Evolutionary conservation across 306 rosid genomes (phyloP).

Genomic region (Acacia confusa): DNA sequence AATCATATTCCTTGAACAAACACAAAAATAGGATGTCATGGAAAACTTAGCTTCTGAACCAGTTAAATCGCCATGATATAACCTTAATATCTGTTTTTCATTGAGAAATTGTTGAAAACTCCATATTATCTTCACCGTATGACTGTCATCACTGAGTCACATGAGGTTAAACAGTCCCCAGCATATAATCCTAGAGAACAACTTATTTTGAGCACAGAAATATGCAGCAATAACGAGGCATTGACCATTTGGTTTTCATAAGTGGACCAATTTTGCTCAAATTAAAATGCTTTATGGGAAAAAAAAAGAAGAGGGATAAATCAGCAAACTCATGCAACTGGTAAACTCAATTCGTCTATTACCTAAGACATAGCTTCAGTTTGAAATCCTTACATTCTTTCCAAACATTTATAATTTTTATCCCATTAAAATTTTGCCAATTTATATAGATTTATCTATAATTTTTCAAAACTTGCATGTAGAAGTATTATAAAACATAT

Average conservation of each 20-base stretch:
- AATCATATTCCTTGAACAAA: constrained; percentile 2
- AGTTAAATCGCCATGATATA: constrained; percentile 6
- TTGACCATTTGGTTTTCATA: not conserved
- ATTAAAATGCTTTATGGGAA: not conserved
- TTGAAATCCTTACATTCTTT: constrained; percentile 15
- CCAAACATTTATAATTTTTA: not conserved
- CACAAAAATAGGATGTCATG: not conserved
- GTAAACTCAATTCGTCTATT: not conserved
- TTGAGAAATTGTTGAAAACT: constrained; percentile 5
- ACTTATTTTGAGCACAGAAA: not conserved
- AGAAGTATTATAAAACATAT: constrained; percentile 15
- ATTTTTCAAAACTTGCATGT: constrained; percentile 15
- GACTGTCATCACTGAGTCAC: constrained; percentile 3
- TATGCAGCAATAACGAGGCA: constrained; percentile 3
- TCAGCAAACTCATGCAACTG: constrained; percentile 1
- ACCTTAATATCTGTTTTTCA: not conserved
- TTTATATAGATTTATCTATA: not conserved
- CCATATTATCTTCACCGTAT: not conserved
- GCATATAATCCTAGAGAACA: not conserved
- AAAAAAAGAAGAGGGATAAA: not conserved
- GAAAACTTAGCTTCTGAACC: not conserved
- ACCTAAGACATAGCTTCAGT: not conserved
- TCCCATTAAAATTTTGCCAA: not conserved
- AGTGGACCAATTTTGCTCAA: not conserved
- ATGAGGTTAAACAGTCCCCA: not conserved